Evolutionary conservation across 768 basidiomycete species (phyloP).

Genomic region (Boletus bicolor): DNA sequence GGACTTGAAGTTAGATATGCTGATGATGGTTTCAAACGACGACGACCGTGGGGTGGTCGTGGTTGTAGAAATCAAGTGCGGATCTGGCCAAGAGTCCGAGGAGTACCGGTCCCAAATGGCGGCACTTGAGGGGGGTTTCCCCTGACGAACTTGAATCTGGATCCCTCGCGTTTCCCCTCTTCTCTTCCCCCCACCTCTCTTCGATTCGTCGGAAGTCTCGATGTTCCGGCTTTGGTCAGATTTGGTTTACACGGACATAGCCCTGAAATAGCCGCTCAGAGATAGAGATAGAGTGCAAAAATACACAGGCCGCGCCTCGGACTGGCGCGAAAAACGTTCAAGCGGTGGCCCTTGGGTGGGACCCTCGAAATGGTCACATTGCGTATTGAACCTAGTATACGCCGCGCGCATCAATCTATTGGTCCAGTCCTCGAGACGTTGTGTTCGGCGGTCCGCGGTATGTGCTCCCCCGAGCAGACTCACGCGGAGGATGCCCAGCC

Average conservation of each 20-base stretch:
- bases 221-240: neutral
- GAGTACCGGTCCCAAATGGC: neutral
- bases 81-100: constrained; percentile 4
- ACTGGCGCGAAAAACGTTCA: neutral
- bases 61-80: neutral
- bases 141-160: neutral
- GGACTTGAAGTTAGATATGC: no score
- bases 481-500: neutral
- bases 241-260: neutral
- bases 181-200: neutral
- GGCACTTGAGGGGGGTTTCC: neutral
- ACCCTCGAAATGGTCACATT: neutral
- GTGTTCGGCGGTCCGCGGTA: neutral
- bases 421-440: neutral
- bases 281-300: neutral
- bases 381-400: no score
- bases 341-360: neutral
- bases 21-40: no score
- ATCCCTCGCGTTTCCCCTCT: neutral
- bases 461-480: neutral
- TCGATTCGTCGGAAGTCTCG: neutral
- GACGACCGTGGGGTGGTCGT: neutral
- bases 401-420: neutral
- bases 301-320: neutral
- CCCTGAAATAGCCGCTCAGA: neutral